Evolutionary conservation across 202 grass and related monocot genomes (phyloP), one percentile per base, ranked within the genome.

Genomic region (Setaria viridis): DNA sequence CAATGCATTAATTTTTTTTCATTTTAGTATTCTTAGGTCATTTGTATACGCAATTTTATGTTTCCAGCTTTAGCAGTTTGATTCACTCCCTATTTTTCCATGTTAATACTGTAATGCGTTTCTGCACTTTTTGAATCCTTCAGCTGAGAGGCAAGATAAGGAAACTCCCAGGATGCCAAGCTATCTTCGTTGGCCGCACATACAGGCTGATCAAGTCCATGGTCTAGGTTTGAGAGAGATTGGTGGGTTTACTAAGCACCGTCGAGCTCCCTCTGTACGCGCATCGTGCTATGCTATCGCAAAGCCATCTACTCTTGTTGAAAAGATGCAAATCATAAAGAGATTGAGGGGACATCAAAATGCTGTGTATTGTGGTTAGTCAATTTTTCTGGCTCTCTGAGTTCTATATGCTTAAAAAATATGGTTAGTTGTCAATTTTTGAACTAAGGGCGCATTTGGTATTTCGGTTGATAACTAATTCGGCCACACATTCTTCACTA

Each of bases 261-360:
- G 87, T 56, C 93, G 96, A 74, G 93, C 96, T 84, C 90, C 93
- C 30, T 99, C 96, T 86, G 85, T 96, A 70, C 96, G 91, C 39
- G 96, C 96, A 79, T 94, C 93, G 32, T 99, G 91, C 82, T 95
- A 99, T 88, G 96, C 96, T 34, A 96, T 99, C 37, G 93, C 96
- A 25, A 99, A 94, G 90, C 96, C 96, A 82, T 90, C 91, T 43
- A 99, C 96, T 45, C 90, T 99, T 82, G 97, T 99, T 75, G 90
- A 96, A 79, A 99, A 94, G 89, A 99, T 99, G 97, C 91, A 99
- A 75, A 95, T 95, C 62, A 94, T 95, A 91, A 99, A 92, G 80
- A 95, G 88, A 90, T 78, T 94, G 82, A 89, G 96, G 55, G 96
- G 96, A 57, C 96, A 99, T 84, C 96, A 95, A 76, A 99, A 99